Percentiles rank a stretch among this genome's conserved stretches.
phyloP scores from a whole-genome alignment of 2,329 filamentous ascomycete species.

The Xylogone sp. region DNA sequence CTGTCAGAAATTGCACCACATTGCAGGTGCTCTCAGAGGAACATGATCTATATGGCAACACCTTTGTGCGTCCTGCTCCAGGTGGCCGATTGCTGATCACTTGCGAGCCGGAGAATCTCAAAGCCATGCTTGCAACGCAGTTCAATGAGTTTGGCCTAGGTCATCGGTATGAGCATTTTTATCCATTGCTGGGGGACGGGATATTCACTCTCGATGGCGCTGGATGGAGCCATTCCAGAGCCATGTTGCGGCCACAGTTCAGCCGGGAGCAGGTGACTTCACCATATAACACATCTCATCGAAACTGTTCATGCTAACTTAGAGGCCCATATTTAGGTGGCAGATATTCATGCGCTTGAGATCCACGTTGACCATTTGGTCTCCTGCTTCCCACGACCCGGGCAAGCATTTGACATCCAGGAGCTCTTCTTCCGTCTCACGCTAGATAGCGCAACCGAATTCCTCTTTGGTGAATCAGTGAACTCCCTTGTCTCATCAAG shows the following conservation, averaged over 20 bases:
- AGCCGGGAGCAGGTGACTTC: conserved; percentile 35
- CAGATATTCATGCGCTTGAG: conserved; percentile 67
- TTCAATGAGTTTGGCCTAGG: conserved; percentile 51
- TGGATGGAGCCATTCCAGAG: conserved; percentile 38
- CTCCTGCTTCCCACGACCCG: conserved; percentile 37
- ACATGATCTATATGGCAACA: background rate
- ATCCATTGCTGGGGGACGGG: conserved; percentile 47
- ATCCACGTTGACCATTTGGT: conserved; percentile 50
- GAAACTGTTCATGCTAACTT: no score
- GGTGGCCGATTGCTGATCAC: conserved; percentile 25
- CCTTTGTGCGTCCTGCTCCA: background rate
- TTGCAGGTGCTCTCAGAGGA: background rate
- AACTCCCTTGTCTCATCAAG: conserved; percentile 32
- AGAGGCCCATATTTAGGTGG: conserved; percentile 29
- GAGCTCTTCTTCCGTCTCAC: conserved; percentile 43
- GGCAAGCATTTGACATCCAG: conserved; percentile 21
- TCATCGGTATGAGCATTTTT: conserved; percentile 37
- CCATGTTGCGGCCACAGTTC: conserved; percentile 38
- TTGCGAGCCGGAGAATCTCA: conserved; percentile 48
- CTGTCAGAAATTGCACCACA: background rate
- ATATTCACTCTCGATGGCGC: conserved; percentile 50
- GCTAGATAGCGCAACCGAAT: conserved; percentile 38
- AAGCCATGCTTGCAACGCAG: conserved; percentile 48
- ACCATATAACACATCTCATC: no score
- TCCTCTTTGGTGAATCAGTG: conserved; percentile 57